Base-by-base conservation (phyloP, 2,329 filamentous ascomycete genomes). In the Nannizzia gypsea region DNA sequence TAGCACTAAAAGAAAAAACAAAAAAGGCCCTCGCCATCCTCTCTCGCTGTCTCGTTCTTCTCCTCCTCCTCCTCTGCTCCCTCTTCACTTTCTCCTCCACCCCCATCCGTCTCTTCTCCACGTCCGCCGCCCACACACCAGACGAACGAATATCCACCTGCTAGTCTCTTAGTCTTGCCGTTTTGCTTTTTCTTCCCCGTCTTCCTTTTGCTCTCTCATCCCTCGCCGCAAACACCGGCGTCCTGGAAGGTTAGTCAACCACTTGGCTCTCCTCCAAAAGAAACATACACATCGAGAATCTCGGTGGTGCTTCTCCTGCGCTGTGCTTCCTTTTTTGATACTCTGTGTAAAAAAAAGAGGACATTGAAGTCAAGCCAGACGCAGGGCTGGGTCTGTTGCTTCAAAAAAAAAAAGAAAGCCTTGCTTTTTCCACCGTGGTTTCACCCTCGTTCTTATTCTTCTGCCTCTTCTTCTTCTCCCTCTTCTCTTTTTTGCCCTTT, bases 401-500 rank as follows among this genome's bases (percentile, higher is more conserved):
- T 42, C 38, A 15, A 42, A 42, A 3, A 42, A 15, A 42, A 42
- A 3, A 42, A 42, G 38, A 4, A 6, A 3, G 38, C 15, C 44
- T 38, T 56, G 26, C 24, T 56, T 56, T 56, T 36, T 36, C 34
- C 20, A 15, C 54, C 15, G 54, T 56, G 31, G 54, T 42, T 56
- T 36, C 54, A 56, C 31, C 36, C 28, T 28, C 46, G 28, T 61
- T 50, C 24, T 50, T 54, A 24, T 31, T 38, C 26, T 36, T 36
- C 31, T n/a, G n/a, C n/a, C n/a, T n/a, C n/a, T n/a, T n/a, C 4
- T 54, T 26, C 26, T 26, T 56, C 17, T 31, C 9, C 3, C 31
- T 36, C n/a, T 36, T 36, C 57, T 50, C 15, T 55, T 54, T 46
- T 40, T 58, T 40, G 3, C 42, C 38, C 59, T 13, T 52, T n/a